phyloP scores from a whole-genome alignment of 2,329 filamentous ascomycete genomes.

The Cladosporium sp. region DNA sequence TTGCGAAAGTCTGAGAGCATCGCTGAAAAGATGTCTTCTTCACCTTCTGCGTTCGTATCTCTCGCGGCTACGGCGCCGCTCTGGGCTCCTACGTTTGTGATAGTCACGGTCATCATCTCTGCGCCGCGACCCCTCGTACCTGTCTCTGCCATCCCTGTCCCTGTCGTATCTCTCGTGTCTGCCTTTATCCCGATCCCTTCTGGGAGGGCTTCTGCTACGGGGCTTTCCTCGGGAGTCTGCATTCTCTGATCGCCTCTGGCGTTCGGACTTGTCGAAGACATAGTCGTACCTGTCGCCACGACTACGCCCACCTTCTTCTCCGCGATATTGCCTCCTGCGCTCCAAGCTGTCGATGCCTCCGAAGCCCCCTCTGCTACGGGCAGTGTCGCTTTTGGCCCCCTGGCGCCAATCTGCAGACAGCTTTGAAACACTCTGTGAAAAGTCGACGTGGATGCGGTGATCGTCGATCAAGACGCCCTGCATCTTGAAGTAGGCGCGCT shows the following conservation, averaged over 20 bases:
- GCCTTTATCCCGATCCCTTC: slow-evolving; percentile 16
- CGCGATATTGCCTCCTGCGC: slow-evolving; percentile 82
- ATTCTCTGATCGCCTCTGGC: slow-evolving; percentile 13
- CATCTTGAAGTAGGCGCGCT: slow-evolving; percentile 98
- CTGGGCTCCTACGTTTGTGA: slow-evolving; percentile 5
- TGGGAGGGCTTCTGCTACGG: slow-evolving; percentile 26
- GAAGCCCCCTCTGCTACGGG: slow-evolving; percentile 67
- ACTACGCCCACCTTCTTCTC: slow-evolving; percentile 41
- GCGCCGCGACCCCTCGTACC: slow-evolving; percentile 12
- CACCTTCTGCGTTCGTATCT: slow-evolving; percentile 12
- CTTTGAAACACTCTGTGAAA: slow-evolving; percentile 87
- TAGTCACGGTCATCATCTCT: slow-evolving; percentile 8
- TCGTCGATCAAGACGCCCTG: slow-evolving; percentile 95
- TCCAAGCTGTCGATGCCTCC: slow-evolving; percentile 84
- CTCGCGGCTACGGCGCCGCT: slow-evolving; percentile 7
- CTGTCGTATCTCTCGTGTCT: slow-evolving; percentile 11
- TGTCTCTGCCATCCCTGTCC: slow-evolving; percentile 11
- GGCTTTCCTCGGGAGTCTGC: slow-evolving; percentile 15
- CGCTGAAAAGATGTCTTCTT: not conserved
- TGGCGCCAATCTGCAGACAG: slow-evolving; percentile 85
- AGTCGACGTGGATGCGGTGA: slow-evolving; percentile 95
- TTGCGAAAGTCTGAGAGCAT: no score
- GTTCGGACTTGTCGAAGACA: slow-evolving; percentile 65
- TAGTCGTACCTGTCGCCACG: slow-evolving; percentile 60
- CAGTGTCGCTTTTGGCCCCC: slow-evolving; percentile 74